Evolutionary conservation across 345 rosid genomes (phyloP).

Genomic region (Reutealis trisperma): DNA sequence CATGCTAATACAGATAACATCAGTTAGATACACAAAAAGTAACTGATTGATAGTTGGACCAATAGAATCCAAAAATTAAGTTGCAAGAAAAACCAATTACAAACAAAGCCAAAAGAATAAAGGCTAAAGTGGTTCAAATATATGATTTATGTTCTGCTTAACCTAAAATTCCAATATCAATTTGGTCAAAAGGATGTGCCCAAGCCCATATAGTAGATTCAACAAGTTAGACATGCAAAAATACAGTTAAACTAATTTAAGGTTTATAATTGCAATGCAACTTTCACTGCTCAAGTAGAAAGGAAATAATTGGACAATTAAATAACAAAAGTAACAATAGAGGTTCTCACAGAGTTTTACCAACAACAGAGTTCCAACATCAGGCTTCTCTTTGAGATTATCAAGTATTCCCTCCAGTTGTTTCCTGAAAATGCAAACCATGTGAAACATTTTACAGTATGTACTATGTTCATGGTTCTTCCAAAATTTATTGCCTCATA

Average conservation of each 20-base stretch:
- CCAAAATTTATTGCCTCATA: neutral
- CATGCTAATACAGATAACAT: neutral
- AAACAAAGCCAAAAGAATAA: neutral
- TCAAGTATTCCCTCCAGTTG: constrained; percentile 86
- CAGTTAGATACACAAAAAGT: neutral
- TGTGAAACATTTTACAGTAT: neutral
- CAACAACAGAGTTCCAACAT: constrained; percentile 78
- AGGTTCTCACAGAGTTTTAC: constrained; percentile 41
- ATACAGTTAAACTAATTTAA: neutral
- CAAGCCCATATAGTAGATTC: neutral
- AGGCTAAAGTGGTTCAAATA: neutral
- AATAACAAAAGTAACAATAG: neutral
- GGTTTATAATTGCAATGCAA: neutral
- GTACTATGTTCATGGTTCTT: neutral
- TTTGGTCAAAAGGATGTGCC: neutral
- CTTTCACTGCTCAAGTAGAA: neutral
- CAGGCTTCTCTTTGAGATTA: constrained; percentile 90
- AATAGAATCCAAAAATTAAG: neutral
- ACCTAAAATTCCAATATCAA: neutral
- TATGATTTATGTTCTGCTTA: neutral
- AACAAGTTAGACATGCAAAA: neutral
- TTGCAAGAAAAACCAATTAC: neutral
- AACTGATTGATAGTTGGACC: neutral
- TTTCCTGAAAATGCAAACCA: constrained; percentile 55
- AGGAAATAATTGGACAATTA: neutral